A percentile compares a stretch with the other conserved stretches of the same genome.
Evolutionary conservation across 1,284 basidiomycete genomes (phyloP).

Genomic region (Malassezia yamatoensis): DNA sequence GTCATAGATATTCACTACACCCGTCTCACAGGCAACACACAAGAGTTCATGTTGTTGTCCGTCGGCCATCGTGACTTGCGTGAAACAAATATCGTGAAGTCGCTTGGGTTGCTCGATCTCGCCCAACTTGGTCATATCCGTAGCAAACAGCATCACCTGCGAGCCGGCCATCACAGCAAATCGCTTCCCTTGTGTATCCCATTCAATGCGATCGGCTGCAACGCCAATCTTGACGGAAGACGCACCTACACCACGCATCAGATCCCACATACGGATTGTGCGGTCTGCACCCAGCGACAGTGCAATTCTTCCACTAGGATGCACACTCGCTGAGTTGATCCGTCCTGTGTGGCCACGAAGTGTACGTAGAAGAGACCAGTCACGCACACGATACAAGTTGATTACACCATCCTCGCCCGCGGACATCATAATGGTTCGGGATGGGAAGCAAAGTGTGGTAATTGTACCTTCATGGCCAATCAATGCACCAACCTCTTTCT

Average conservation of each 20-base stretch:
- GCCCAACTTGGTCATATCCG: conserved; percentile 36
- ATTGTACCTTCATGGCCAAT: conserved; percentile 91
- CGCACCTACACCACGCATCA: conserved; percentile 82
- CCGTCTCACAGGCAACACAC: conserved; percentile 28
- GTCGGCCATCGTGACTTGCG: conserved; percentile 7
- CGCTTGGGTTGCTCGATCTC: conserved; percentile 28
- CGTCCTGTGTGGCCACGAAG: conserved; percentile 87
- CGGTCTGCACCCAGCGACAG: conserved; percentile 81
- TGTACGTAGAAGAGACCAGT: conserved; percentile 78
- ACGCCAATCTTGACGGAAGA: conserved; percentile 63
- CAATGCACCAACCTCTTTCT: conserved; percentile 83
- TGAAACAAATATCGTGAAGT: conserved; percentile 33
- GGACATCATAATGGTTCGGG: conserved; percentile 75
- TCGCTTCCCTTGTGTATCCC: conserved; percentile 30
- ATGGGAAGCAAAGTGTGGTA: conserved; percentile 76
- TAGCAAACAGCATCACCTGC: conserved; percentile 31
- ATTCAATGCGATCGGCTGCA: conserved; percentile 31
- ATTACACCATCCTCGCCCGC: conserved; percentile 69
- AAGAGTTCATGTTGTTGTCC: conserved; percentile 29
- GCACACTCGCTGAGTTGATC: conserved; percentile 78
- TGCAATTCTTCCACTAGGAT: conserved; percentile 82
- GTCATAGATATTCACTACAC: conserved; percentile 29
- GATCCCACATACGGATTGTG: conserved; percentile 91
- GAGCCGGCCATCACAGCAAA: conserved; percentile 33
- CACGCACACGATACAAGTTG: conserved; percentile 77